Conservation (phyloP, 2,329 filamentous ascomycete species). For the Alternaria conjuncta region DNA sequence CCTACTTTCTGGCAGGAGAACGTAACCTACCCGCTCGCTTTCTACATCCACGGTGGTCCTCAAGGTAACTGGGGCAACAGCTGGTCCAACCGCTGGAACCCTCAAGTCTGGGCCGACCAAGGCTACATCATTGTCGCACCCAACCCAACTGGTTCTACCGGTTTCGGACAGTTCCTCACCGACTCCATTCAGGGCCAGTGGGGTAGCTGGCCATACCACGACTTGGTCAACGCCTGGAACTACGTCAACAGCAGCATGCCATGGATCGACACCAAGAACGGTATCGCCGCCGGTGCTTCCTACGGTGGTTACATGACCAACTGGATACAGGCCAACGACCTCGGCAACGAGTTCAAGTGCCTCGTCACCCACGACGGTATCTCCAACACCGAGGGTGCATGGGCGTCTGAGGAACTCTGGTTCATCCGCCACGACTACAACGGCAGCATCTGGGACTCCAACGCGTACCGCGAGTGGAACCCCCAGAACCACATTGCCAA, state of each 20-base stretch:
- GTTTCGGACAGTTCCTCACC: conserved; percentile 78
- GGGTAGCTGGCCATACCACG: conserved; percentile 85
- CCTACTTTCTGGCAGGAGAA: conserved; percentile 68
- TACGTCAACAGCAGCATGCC: conserved; percentile 70
- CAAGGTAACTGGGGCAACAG: conserved; percentile 75
- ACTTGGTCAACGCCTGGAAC: conserved; percentile 80
- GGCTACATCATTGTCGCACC: conserved; percentile 83
- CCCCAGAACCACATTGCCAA: conserved; percentile 64
- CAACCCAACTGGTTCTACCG: conserved; percentile 85
- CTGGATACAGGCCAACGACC: conserved; percentile 86
- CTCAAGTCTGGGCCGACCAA: conserved; percentile 83
- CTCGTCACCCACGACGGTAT: conserved; percentile 89
- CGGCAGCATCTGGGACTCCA: conserved; percentile 41
- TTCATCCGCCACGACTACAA: conserved; percentile 57
- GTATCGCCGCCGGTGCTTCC: conserved; percentile 73
- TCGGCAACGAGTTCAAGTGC: conserved; percentile 85
- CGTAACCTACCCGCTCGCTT: conserved; percentile 79
- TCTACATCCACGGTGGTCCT: conserved; percentile 83
- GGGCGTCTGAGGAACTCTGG: conserved; percentile 59
- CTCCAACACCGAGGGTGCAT: conserved; percentile 63
- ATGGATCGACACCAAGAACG: conserved; percentile 72
- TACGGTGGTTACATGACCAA: conserved; percentile 61
- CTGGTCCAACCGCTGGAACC: conserved; percentile 87
- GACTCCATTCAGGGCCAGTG: conserved; percentile 80
- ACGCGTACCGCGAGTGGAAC: conserved; percentile 63